These are phyloP conservation scores for Exutisphaerella laricina DNA, from an alignment of 2,329 filamentous ascomycete genomes.

Conservation along the genomic window DNA sequence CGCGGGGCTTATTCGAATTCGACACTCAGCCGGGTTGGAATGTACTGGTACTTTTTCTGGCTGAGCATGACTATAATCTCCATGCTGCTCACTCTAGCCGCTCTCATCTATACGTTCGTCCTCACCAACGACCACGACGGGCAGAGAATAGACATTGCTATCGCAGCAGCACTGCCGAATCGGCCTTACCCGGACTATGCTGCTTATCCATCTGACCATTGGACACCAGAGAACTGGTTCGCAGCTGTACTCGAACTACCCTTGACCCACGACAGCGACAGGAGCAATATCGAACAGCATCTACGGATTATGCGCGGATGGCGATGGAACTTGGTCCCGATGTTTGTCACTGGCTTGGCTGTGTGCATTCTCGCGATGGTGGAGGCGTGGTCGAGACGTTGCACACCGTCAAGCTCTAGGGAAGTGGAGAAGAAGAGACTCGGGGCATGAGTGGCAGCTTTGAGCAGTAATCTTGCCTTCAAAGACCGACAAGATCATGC, in stretches of 20 bases:
- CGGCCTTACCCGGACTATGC: conserved; percentile 26
- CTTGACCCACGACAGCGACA: conserved; percentile 12
- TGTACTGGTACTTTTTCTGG: conserved; percentile 21
- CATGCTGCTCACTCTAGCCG: conserved; percentile 22
- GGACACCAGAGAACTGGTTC: conserved; percentile 32
- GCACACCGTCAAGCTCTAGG: not conserved
- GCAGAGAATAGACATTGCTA: conserved; percentile 23
- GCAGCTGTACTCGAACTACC: conserved; percentile 22
- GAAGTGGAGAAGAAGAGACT: not conserved
- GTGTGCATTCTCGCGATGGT: conserved; percentile 16
- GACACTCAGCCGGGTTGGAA: conserved; percentile 3
- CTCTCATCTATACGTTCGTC: conserved; percentile 26
- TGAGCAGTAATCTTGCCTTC: too few relatives aligned
- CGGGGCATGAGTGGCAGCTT: not conserved
- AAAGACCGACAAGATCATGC: too few relatives aligned
- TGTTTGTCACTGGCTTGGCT: conserved; percentile 23
- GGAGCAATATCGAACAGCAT: conserved; percentile 17
- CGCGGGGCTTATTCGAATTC: conserved; percentile 2
- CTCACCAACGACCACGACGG: conserved; percentile 20
- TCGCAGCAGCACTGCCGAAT: conserved; percentile 22
- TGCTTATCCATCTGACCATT: conserved; percentile 23
- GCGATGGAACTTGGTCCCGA: conserved; percentile 30
- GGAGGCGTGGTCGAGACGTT: conserved; percentile 10
- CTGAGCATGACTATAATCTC: conserved; percentile 23
- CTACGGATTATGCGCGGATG: conserved; percentile 25